Evolutionary conservation across 495 filamentous ascomycete genomes (phyloP).

Genomic region (Lasiosphaeris hirsuta): DNA sequence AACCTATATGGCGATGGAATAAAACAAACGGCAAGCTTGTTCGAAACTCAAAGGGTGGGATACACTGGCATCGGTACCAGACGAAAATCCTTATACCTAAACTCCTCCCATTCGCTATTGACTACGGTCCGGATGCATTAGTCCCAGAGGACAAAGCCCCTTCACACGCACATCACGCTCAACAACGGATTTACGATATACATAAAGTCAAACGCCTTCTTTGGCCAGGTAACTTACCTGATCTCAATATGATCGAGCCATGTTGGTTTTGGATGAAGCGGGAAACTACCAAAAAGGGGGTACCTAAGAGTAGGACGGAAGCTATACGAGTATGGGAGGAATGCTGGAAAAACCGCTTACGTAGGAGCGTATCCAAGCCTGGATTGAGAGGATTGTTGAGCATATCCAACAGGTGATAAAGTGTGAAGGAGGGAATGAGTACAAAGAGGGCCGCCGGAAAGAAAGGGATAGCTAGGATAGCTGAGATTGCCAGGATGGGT

Average conservation of each 20-base stretch:
- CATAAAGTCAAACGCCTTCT: conserved; percentile 20
- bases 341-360: conserved; percentile 19
- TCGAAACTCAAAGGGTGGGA: no score
- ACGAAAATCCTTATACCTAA: conserved; percentile 27
- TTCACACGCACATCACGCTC: conserved; percentile 20
- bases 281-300: no score
- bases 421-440: no score
- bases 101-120: conserved; percentile 31
- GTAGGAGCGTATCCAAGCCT: conserved; percentile 26
- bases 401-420: conserved; percentile 32
- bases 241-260: conserved; percentile 25
- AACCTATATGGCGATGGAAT: no score
- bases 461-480: no score
- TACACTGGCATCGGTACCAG: no score
- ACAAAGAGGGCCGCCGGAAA: conserved; percentile 33
- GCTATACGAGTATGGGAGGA: no score
- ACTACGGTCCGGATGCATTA: conserved; percentile 24
- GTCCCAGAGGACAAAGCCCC: conserved; percentile 30
- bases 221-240: conserved; percentile 33
- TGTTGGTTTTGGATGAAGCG: no score
- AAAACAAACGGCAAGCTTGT: no score
- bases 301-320: no score
- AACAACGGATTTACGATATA: conserved; percentile 21
- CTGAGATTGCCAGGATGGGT: no score
- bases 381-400: conserved; percentile 30